A percentile compares a stretch with the other conserved stretches of the same genome.
Evolutionary conservation across 805 yeast species (phyloP).

Genomic region (Ogataea trehalophila): DNA sequence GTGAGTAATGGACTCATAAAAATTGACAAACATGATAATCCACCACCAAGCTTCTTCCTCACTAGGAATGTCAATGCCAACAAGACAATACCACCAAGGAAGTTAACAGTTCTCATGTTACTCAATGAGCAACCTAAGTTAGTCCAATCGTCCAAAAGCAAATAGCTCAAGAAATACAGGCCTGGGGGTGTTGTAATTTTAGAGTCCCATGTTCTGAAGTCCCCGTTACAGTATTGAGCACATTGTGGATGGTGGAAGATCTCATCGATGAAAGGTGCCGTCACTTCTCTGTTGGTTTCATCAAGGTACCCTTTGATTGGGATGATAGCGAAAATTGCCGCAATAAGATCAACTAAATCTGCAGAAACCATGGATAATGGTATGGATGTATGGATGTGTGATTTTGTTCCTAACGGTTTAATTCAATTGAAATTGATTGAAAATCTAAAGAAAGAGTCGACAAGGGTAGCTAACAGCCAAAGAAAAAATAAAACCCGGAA

Average conservation of each 20-base stretch:
- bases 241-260: slow-evolving; percentile 83
- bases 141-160: slow-evolving; percentile 29
- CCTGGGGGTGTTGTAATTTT: slow-evolving; percentile 98
- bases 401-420: too few species aligned
- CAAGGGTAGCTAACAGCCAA: too few species aligned
- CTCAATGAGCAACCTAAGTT: slow-evolving; percentile 30
- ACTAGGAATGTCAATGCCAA: slow-evolving; percentile 16
- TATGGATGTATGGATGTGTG: too few species aligned
- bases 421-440: too few species aligned
- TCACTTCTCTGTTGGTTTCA: slow-evolving; percentile 18
- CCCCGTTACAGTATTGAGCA: slow-evolving; percentile 53
- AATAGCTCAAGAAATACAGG: slow-evolving; percentile 49
- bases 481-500: too few species aligned
- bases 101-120: slow-evolving; percentile 53
- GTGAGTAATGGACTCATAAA: slow-evolving; percentile 65
- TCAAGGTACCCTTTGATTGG: slow-evolving; percentile 16
- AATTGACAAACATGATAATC: slow-evolving; percentile 27
- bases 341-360: neutral
- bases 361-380: too few species aligned
- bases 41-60: slow-evolving; percentile 8
- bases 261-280: slow-evolving; percentile 60
- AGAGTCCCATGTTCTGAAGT: slow-evolving; percentile 70
- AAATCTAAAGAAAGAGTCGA: too few species aligned
- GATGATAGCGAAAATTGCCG: slow-evolving; percentile 8
- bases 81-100: slow-evolving; percentile 57